These are phyloP conservation scores for Paecilomyces niveus DNA, from an alignment of 2,329 filamentous ascomycete genomes.

Conservation along the genomic window DNA sequence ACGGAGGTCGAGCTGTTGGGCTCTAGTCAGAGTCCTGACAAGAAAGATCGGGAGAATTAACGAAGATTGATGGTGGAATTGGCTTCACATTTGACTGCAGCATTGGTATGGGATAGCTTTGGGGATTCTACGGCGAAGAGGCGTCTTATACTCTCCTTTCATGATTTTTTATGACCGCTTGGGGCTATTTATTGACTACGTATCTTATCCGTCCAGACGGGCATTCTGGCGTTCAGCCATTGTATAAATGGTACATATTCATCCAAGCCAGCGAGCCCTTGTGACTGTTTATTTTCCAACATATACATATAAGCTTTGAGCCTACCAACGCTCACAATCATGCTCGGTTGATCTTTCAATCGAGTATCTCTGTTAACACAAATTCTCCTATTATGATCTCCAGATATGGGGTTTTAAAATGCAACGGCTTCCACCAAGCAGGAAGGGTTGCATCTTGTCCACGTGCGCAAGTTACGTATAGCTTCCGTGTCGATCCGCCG, in stretches of 20 bases:
- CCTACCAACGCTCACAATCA: background rate
- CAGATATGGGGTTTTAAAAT: background rate
- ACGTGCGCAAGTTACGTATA: background rate
- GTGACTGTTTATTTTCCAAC: background rate
- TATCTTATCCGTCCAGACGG: background rate
- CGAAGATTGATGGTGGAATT: background rate
- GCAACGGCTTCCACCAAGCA: too few species aligned
- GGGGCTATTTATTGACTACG: background rate
- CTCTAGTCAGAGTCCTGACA: background rate
- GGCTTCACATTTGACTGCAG: background rate
- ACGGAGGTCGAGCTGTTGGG: background rate
- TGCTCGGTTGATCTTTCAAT: background rate
- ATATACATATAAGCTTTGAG: background rate
- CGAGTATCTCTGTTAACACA: background rate
- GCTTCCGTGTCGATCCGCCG: background rate
- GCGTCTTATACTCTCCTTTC: background rate
- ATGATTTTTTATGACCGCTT: background rate
- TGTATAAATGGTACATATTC: background rate
- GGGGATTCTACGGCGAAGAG: background rate
- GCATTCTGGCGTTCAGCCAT: background rate
- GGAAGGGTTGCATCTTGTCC: background rate
- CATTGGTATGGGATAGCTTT: background rate
- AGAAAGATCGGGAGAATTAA: background rate
- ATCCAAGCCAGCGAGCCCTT: background rate
- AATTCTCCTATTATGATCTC: background rate